Evolutionary conservation across 1,139 yeast species (phyloP), one percentile per base, ranked within the genome.

Genomic region (Yarrowia galli): DNA sequence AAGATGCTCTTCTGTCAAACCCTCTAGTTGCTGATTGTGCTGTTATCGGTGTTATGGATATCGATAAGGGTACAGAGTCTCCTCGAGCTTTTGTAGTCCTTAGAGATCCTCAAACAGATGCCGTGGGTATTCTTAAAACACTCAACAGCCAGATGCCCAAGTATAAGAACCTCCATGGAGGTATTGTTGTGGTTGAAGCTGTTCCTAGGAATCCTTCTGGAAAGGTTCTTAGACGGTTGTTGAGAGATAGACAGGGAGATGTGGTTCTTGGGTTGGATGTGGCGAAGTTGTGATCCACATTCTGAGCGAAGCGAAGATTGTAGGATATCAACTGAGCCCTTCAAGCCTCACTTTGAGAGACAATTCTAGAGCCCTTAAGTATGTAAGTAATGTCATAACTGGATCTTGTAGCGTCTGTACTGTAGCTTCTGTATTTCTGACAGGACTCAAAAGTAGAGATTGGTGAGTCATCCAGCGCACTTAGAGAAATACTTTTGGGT

Each of bases 1-100:
- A 89, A 75, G 88, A 86, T 71, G 77, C 82, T n/a, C 85, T 89
- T 71, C 78, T 89, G 53, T 80, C 88, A 15, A 74, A 76, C 67
- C 76, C 76, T 13, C 68, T 70, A n/a, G 78, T 79, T 9, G 71
- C 71, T 4, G 81, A 79, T 68, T 74, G 72, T 2, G 81, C 81
- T 0, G 81, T 79, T 8, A 73, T 74, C 46, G 81, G 81, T 8
- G 74, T 76, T 25, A 69, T 69, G 68, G 74, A 73, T 51, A 73
- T 71, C 8, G 74, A 75, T 4, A 73, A 74, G 40, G 79, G 78
- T 0, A 78, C 80, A 2, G 81, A 79, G 70, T 73, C 71, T 46
- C 81, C 81, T 8, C 73, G 81, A 3, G 81, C 81, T 0, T 79
- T 71, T 69, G 70, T 79, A 9, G 80, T 76, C 6, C 71, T 79